Percentiles rank a stretch among this genome's conserved stretches.
Evolutionary conservation across 352 stramenopile genomes (phyloP).

Genomic region (Plasmopara muralis): DNA sequence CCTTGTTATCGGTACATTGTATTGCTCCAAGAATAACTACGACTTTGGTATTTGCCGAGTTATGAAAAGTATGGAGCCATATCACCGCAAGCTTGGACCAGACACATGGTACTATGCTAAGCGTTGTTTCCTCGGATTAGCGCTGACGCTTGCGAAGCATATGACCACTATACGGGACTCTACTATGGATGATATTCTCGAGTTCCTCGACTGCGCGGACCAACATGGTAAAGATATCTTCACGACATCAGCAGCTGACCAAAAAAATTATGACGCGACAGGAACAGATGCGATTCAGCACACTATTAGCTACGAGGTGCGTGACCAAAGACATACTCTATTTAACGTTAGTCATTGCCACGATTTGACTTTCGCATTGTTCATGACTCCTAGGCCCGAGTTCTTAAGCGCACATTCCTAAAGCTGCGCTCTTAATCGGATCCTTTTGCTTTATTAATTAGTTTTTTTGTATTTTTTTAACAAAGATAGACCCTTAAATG

Average conservation of each 20-base stretch:
- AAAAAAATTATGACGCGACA: constrained; percentile 16
- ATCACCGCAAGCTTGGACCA: constrained; percentile 92
- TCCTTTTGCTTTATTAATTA: too few relatives aligned
- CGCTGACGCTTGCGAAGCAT: constrained; percentile 91
- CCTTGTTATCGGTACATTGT: constrained; percentile 96
- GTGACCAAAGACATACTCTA: background rate
- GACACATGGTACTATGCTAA: constrained; percentile 97
- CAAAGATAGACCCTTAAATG: too few relatives aligned
- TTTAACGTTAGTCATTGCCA: background rate
- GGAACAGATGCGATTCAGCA: constrained; percentile 42
- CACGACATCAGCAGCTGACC: constrained; percentile 62
- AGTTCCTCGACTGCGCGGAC: constrained; percentile 89
- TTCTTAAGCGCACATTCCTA: constrained; percentile 93
- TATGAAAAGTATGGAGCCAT: constrained; percentile 93
- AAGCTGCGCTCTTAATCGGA: constrained; percentile 69
- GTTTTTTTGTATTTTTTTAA: too few relatives aligned
- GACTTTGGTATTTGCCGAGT: constrained; percentile 95
- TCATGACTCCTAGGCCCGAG: constrained; percentile 44
- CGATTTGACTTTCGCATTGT: constrained; percentile 1
- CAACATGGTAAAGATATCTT: constrained; percentile 89
- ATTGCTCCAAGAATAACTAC: constrained; percentile 97
- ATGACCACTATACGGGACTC: constrained; percentile 94
- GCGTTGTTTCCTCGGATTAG: constrained; percentile 91
- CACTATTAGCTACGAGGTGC: constrained; percentile 90
- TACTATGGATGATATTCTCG: constrained; percentile 91